These are phyloP conservation scores for Senecio squalidus DNA, from an alignment of 140 eudicot species.

Conservation along the genomic window DNA sequence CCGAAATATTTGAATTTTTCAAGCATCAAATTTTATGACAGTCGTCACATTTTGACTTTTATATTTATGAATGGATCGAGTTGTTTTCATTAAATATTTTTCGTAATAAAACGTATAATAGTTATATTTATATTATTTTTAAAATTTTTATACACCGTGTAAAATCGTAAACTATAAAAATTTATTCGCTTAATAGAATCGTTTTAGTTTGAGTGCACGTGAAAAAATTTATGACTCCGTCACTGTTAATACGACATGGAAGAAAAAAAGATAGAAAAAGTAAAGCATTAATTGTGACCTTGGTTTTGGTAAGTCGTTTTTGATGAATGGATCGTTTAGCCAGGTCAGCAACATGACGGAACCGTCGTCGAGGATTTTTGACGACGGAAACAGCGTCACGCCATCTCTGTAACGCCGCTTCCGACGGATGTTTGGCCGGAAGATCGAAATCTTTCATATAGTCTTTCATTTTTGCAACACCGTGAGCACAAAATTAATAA, in stretches of 20 bases:
- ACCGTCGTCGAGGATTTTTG: constrained; percentile 61
- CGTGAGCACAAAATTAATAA: not conserved
- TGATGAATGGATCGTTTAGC: constrained; percentile 43
- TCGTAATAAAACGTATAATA: not conserved
- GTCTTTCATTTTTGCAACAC: constrained; percentile 17
- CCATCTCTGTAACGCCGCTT: constrained; percentile 56
- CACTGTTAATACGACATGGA: not conserved
- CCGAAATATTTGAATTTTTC: constrained; percentile 14
- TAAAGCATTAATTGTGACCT: constrained; percentile 19
- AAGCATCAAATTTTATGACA: constrained; percentile 10
- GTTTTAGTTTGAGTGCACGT: too few species aligned
- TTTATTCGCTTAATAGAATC: too few species aligned
- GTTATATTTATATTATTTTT: not conserved
- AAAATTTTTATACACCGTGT: too few species aligned
- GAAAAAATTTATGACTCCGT: too few species aligned
- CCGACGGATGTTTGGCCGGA: constrained; percentile 53
- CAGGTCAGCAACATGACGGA: constrained; percentile 68
- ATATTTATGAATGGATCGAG: too few species aligned
- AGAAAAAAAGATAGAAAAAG: not conserved
- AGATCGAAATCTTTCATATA: constrained; percentile 49
- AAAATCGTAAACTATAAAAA: too few species aligned
- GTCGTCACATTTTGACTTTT: constrained; percentile 21
- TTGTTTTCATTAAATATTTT: too few species aligned
- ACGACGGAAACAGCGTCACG: constrained; percentile 62
- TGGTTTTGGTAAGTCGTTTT: constrained; percentile 27